Evolutionary conservation across 345 rosid genomes (phyloP).

Genomic region (Populus euphratica): DNA sequence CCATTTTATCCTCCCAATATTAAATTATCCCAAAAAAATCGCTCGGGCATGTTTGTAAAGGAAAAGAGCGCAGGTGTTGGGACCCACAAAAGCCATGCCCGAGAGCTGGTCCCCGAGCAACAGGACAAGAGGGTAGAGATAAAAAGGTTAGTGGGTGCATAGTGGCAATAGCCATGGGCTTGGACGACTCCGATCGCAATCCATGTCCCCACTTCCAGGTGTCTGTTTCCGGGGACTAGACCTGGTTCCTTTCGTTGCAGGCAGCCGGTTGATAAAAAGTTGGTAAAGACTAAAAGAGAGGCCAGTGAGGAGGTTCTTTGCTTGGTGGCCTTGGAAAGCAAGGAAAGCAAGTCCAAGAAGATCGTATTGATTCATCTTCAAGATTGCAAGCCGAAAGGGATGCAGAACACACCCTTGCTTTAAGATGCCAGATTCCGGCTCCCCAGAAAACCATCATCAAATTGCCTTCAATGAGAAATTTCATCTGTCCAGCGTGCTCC

Average conservation of each 20-base stretch:
- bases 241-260: background rate
- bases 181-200: too few species aligned
- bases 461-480: background rate
- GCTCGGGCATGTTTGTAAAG: background rate
- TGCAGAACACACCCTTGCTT: background rate
- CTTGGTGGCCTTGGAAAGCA: conserved; percentile 3
- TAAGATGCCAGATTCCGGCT: too few species aligned
- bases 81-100: conserved; percentile 2
- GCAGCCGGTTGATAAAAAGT: conserved; percentile 6
- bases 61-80: background rate
- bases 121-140: background rate
- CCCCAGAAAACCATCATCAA: background rate
- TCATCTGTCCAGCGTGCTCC: background rate
- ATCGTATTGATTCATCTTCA: background rate
- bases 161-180: background rate
- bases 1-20: background rate
- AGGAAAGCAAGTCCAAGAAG: background rate
- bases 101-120: background rate
- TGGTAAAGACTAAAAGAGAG: background rate
- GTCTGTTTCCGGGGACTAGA: background rate
- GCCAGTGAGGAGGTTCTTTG: conserved; percentile 3
- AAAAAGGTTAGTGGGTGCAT: background rate
- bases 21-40: background rate
- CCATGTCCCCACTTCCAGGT: background rate
- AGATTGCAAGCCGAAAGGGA: conserved; percentile 3